Evolutionary conservation across 169 alveolate genomes (phyloP).

Genomic region (Eimeria acervulina): DNA sequence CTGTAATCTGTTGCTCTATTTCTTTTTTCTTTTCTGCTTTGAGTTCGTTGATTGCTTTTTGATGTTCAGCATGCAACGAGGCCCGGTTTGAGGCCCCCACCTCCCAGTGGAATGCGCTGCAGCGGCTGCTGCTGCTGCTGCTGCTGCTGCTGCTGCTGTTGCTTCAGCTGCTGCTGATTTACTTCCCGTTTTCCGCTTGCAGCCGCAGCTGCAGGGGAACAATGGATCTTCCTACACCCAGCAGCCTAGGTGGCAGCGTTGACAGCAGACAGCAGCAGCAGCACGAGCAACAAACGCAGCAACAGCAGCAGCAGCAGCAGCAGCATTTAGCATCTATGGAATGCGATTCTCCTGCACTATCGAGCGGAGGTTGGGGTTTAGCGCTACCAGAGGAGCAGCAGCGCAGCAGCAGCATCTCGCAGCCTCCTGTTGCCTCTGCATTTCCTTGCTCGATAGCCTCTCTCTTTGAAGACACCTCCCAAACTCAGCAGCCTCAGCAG

Average conservation of each 20-base stretch:
- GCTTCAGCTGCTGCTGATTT: background rate
- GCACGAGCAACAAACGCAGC: background rate
- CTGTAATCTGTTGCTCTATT: background rate
- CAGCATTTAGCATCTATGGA: conserved; percentile 1
- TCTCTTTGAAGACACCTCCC: background rate
- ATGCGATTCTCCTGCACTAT: background rate
- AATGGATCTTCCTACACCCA: background rate
- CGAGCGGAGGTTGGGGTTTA: conserved; percentile 28
- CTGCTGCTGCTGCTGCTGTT: background rate
- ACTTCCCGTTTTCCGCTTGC: background rate
- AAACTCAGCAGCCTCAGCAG: conserved; percentile 15
- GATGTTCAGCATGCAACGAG: background rate
- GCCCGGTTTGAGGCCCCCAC: background rate
- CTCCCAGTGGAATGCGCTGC: background rate
- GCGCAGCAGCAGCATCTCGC: conserved; percentile 42
- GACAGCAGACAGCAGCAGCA: conserved; percentile 18
- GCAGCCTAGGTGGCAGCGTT: conserved; percentile 25
- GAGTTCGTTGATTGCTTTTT: too few relatives aligned
- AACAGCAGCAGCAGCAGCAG: conserved; percentile 43
- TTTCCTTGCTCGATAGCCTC: conserved; percentile 47
- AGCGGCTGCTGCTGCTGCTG: too few relatives aligned
- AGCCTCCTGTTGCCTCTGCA: background rate
- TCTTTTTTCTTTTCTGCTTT: background rate
- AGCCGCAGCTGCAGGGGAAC: conserved; percentile 14
- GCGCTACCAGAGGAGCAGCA: conserved; percentile 46